These are phyloP conservation scores for Phytophthora foliorum DNA, from an alignment of 352 stramenopile species.

Conservation along the genomic window DNA sequence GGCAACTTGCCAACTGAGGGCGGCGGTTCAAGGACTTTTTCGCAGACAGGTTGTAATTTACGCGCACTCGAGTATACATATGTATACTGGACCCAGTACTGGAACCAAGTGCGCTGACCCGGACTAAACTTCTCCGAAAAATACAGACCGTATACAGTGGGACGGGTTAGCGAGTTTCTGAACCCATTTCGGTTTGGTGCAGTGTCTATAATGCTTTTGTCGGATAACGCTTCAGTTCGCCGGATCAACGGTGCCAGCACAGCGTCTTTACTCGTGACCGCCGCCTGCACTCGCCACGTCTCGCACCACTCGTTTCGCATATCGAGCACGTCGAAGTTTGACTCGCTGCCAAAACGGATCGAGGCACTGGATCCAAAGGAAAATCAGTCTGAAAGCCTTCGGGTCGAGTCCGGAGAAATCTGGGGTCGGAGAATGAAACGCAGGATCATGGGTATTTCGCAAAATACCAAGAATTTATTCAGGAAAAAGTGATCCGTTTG, in stretches of 20 bases:
- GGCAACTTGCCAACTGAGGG: constrained; percentile 27
- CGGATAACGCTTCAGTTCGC: not conserved
- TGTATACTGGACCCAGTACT: not conserved
- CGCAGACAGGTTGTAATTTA: constrained; percentile 22
- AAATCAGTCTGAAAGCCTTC: too few relatives aligned
- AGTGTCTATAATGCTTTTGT: not conserved
- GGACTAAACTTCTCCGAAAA: constrained; percentile 9
- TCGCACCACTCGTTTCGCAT: constrained; percentile 16
- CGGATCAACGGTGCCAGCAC: not conserved
- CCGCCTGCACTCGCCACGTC: not conserved
- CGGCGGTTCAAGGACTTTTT: not conserved
- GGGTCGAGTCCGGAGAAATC: too few relatives aligned
- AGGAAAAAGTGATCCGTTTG: too few relatives aligned
- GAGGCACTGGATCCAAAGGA: too few relatives aligned
- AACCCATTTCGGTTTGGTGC: constrained; percentile 20
- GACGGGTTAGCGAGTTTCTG: constrained; percentile 3
- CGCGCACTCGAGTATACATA: constrained; percentile 1
- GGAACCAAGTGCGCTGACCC: not conserved
- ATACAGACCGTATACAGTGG: constrained; percentile 8
- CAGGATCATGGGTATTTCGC: too few relatives aligned
- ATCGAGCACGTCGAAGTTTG: constrained; percentile 12
- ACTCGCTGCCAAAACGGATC: too few relatives aligned
- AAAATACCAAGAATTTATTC: too few relatives aligned
- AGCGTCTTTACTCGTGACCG: constrained; percentile 8
- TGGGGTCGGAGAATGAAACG: too few relatives aligned